Evolutionary conservation across 148 eudicot species (phyloP), one percentile per base, ranked within the genome.

Genomic region (Agrostemma githago): DNA sequence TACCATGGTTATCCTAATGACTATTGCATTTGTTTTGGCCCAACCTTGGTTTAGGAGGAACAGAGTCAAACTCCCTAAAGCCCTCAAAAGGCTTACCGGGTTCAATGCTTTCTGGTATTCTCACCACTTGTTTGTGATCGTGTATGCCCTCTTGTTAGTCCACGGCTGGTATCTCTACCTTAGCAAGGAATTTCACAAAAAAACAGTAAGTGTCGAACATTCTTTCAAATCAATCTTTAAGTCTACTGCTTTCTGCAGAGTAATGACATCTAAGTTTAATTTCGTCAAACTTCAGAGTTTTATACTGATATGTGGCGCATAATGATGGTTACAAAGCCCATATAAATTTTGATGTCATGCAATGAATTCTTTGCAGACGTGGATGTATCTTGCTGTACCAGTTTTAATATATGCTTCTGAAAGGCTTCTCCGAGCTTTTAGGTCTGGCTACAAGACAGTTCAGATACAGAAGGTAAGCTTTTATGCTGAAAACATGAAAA

Each of bases 61-160:
- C 62, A 73, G 76, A 70, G 73, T 82, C 17, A 79, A 83, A 11
- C 84, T 87, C n/a, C 89, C 89, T 4, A 85, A 80, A 66, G 64
- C 72, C n/a, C 80, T 87, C 5, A 83, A 85, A 79, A 77, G 74
- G 71, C 82, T 87, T 4, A 83, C 90, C 2, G 90, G 88, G 37
- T 87, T 84, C 74, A 85, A 87, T 57, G 90, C 90, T 9, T 87
- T 87, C 66, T 87, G 90, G 90, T 85, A 85, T 72, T 85, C 90
- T 19, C 90, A 87, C 70, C 90, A 87, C 60, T 74, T 87, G 66
- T 87, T 87, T 12, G 82, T 87, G 56, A 83, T 87, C 42, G 90
- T 87, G 70, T 87, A 87, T 61, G 76, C 63, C 56, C 78, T 87
- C 62, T 72, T 87, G 70, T 63, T 83, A 41, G 78, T 85, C 39